These are phyloP conservation scores for Diacronema lutheri DNA, from an alignment of 78 protist species.

Conservation along the genomic window DNA sequence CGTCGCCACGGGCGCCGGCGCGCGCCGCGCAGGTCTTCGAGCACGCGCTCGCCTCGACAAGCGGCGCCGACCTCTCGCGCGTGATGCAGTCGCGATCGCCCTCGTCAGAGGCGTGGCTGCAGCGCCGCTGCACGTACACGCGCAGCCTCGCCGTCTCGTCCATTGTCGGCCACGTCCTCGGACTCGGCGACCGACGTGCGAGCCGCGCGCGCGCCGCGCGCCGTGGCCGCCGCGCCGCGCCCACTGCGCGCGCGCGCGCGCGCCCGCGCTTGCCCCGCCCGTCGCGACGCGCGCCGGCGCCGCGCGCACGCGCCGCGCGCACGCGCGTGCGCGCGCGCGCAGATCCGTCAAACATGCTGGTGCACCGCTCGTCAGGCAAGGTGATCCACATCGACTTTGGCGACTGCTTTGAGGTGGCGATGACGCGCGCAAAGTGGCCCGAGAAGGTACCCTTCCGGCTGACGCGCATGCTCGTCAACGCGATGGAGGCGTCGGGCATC, in stretches of 20 bases:
- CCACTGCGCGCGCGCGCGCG: too few species aligned
- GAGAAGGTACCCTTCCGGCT: conserved; percentile 80
- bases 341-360: conserved; percentile 41
- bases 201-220: too few species aligned
- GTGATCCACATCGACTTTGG: conserved; percentile 66
- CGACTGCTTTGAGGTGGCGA: conserved; percentile 52
- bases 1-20: too few species aligned
- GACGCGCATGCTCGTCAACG: conserved; percentile 73
- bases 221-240: too few species aligned
- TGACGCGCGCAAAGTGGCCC: conserved; percentile 43
- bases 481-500: conserved; percentile 65
- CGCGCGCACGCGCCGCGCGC: neutral
- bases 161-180: conserved; percentile 54
- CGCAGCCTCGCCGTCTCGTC: conserved; percentile 43
- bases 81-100: neutral
- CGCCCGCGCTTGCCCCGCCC: too few species aligned
- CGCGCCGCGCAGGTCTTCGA: too few species aligned
- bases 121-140: conserved; percentile 31
- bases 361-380: conserved; percentile 18
- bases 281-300: too few species aligned
- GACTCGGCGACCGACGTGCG: conserved; percentile 30
- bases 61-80: neutral
- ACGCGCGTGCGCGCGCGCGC: neutral
- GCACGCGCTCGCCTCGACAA: conserved; percentile 9
- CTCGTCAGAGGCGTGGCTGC: conserved; percentile 26